Conservation (phyloP, 768 basidiomycete genomes). For the Auriscalpium microsporum region DNA sequence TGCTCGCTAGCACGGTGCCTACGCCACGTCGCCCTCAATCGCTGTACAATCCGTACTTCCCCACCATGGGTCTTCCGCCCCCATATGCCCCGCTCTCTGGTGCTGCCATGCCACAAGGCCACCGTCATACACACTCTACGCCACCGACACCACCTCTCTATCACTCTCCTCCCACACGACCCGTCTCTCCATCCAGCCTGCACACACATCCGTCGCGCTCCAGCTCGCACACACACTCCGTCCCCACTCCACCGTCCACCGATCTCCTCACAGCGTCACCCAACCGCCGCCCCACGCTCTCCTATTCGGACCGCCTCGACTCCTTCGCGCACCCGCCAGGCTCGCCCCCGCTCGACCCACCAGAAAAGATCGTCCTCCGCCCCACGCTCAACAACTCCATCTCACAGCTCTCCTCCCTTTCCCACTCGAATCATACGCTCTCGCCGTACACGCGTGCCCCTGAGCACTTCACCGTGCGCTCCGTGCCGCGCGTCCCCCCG, state of each 20-base stretch:
- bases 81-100: neutral
- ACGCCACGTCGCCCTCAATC: conserved; percentile 7
- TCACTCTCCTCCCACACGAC: conserved; percentile 24
- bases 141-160: conserved; percentile 20
- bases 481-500: conserved; percentile 53
- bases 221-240: conserved; percentile 34
- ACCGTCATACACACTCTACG: conserved; percentile 14
- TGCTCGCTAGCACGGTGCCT: neutral
- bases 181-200: conserved; percentile 41
- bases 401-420: conserved; percentile 80
- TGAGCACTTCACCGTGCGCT: conserved; percentile 88
- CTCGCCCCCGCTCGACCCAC: conserved; percentile 29
- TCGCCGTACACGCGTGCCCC: conserved; percentile 88
- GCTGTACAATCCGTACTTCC: conserved; percentile 8
- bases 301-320: conserved; percentile 22
- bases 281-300: conserved; percentile 17
- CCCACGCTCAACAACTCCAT: conserved; percentile 65
- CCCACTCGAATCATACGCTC: conserved; percentile 85
- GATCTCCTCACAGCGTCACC: conserved; percentile 19
- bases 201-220: conserved; percentile 44
- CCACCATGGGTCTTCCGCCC: neutral
- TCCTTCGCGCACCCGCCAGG: conserved; percentile 28
- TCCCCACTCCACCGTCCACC: conserved; percentile 38
- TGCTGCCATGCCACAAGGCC: conserved; percentile 9
- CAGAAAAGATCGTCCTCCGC: conserved; percentile 54